Base-by-base conservation (phyloP, 768 basidiomycete species). In the Mycena indigotica region DNA sequence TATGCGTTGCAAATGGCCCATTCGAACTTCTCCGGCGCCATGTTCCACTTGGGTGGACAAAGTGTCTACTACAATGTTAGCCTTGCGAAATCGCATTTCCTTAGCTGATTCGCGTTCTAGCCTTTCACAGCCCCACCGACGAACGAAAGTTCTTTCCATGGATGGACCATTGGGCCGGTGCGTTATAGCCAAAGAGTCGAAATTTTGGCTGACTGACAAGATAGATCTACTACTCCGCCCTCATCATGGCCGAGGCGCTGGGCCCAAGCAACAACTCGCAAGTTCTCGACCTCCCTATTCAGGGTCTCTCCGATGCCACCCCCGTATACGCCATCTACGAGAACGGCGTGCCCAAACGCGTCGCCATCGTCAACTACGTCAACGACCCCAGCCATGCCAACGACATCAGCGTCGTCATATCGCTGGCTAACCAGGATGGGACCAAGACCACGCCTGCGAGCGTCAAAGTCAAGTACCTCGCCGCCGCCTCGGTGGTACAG, bases 251-350 rank as follows among this genome's bases (percentile, higher is more conserved):
- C 1, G 91, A 93, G 69, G 76, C 80, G 3, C 75, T 92, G 28
- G 89, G 89, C 16, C 73, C 79, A 39, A 79, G 80, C 39, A 85
- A 85, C 70, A 72, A 67, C 1, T 82, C 87, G 0, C 88, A 82
- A 57, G 77, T 93, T 26, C 72, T 88, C 21, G 90, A 93, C 70
- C 76, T 89, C 32, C 5, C 25, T 10, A 75, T 78, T 45, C 82
- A 81, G 62, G 65, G 63, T 45, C 77, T 72, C 25, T 81, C 74
- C 62, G 72, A 75, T n/a, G 81, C 72, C 61, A 87, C 86, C 12
- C 87, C 89, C 52, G 77, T 81, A 0, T 87, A 91, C 66, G 87
- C 80, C 8, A 81, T 93, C 52, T 92, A 91, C 67, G 88, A 93
- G 68, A 79, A 86, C 55, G 83, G 83, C n/a, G 73, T 68, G 3